These are phyloP conservation scores for Tolypocladium pustulatum DNA, from an alignment of 2,329 filamentous ascomycete species.

Conservation along the genomic window DNA sequence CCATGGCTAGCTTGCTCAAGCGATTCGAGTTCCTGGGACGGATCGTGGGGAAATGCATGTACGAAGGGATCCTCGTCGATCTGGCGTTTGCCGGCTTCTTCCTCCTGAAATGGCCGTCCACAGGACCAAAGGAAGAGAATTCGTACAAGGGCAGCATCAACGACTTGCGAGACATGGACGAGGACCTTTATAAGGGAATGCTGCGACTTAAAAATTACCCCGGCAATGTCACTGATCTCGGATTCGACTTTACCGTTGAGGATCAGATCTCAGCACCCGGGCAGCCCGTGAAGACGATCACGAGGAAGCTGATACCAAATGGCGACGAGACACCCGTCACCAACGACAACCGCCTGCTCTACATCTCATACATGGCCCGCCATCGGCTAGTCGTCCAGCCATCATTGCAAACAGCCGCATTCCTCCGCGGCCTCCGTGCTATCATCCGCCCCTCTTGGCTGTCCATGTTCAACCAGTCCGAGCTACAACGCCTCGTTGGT, in stretches of 20 bases:
- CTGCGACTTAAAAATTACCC: constrained; percentile 73
- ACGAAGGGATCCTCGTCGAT: constrained; percentile 92
- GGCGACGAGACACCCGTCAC: constrained; percentile 73
- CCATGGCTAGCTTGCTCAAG: constrained; percentile 51
- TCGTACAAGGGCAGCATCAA: constrained; percentile 90
- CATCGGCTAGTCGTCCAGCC: constrained; percentile 79
- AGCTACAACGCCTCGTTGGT: constrained; percentile 86
- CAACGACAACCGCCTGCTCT: constrained; percentile 86
- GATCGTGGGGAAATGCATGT: constrained; percentile 91
- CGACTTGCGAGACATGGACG: constrained; percentile 84
- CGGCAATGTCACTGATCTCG: constrained; percentile 60
- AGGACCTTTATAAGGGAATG: constrained; percentile 81
- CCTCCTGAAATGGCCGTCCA: constrained; percentile 84
- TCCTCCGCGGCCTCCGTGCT: constrained; percentile 71
- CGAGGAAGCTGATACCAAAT: constrained; percentile 63
- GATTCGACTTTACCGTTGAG: constrained; percentile 80
- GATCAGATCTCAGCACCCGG: constrained; percentile 47
- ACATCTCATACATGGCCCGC: constrained; percentile 82
- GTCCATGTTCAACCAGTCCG: constrained; percentile 95
- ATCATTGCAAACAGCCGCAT: constrained; percentile 71
- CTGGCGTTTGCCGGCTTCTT: constrained; percentile 93
- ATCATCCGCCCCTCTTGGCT: constrained; percentile 92
- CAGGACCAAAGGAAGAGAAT: constrained; percentile 50
- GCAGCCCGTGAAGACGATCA: constrained; percentile 48
- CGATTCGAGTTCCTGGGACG: constrained; percentile 88